These are phyloP conservation scores for Sphagnum tenellum DNA, from an alignment of 225 moss, liverwort and hornwort genomes.

Conservation along the genomic window DNA sequence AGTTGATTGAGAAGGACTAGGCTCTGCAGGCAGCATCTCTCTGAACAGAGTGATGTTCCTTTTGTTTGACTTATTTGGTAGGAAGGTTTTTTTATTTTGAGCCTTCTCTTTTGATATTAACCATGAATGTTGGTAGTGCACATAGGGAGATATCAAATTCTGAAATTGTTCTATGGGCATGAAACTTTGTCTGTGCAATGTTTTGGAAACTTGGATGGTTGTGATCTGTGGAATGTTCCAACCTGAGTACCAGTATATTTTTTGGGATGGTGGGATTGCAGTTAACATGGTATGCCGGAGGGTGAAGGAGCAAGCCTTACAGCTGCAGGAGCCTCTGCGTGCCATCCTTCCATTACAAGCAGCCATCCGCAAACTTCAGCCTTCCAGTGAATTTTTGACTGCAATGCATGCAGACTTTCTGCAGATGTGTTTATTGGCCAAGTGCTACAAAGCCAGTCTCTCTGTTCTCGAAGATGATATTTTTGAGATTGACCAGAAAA, in stretches of 20 bases:
- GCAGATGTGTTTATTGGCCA: conserved; percentile 74
- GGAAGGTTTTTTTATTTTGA: no score
- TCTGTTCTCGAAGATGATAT: conserved; percentile 88
- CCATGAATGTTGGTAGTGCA: no score
- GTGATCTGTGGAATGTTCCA: no score
- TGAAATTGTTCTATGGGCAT: no score
- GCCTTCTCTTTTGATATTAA: no score
- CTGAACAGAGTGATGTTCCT: no score
- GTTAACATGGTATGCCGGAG: conserved; percentile 81
- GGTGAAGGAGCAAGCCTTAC: conserved; percentile 86
- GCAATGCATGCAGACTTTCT: conserved; percentile 93
- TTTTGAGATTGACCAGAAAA: conserved; percentile 96
- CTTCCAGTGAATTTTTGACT: conserved; percentile 84
- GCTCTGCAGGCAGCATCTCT: no score
- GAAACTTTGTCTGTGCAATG: no score
- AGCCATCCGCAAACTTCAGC: conserved; percentile 88
- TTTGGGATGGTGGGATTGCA: conserved; percentile 22
- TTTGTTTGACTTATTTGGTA: no score
- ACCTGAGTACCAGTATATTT: not conserved
- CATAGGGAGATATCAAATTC: no score
- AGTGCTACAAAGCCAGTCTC: conserved; percentile 86
- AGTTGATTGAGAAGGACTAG: no score
- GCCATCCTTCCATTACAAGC: conserved; percentile 69
- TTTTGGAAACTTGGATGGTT: no score
- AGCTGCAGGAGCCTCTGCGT: conserved; percentile 65